A percentile compares a stretch with the other conserved stretches of the same genome.
These are phyloP conservation scores for Ophiocordyceps polyrhachis-furcata DNA, from an alignment of 2,329 filamentous ascomycete genomes.

Conservation along the genomic window DNA sequence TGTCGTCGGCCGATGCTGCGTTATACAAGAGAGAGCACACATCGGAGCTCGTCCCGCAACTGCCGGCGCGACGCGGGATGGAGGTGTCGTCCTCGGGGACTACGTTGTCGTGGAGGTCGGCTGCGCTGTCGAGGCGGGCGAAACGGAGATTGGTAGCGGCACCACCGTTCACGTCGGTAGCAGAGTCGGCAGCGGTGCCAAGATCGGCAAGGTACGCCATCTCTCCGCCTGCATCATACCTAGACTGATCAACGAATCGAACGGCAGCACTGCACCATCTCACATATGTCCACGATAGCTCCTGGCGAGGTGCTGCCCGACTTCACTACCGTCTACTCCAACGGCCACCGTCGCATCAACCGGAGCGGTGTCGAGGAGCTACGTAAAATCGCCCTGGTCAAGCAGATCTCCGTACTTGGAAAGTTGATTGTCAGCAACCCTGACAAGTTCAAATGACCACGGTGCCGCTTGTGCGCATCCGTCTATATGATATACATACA, in stretches of 20 bases:
- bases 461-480: neutral
- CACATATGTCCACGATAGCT: conserved; percentile 39
- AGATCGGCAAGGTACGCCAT: conserved; percentile 37
- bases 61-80: conserved; percentile 9
- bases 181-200: conserved; percentile 38
- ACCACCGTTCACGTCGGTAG: conserved; percentile 40
- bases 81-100: conserved; percentile 39
- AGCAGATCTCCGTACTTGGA: conserved; percentile 48
- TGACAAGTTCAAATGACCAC: conserved; percentile 24
- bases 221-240: neutral
- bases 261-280: conserved; percentile 48
- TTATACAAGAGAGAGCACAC: conserved; percentile 53
- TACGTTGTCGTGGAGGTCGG: conserved; percentile 44
- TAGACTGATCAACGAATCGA: neutral
- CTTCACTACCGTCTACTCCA: conserved; percentile 50
- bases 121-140: conserved; percentile 40
- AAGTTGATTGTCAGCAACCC: conserved; percentile 49
- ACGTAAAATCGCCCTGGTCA: conserved; percentile 43
- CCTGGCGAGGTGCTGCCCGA: conserved; percentile 43
- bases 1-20: conserved; percentile 61
- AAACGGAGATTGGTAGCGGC: conserved; percentile 42
- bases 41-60: conserved; percentile 27
- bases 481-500: neutral
- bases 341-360: conserved; percentile 38
- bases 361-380: conserved; percentile 41